phyloP scores from a whole-genome alignment of 208 protist genomes.

The Endotrypanum monterogeii region DNA sequence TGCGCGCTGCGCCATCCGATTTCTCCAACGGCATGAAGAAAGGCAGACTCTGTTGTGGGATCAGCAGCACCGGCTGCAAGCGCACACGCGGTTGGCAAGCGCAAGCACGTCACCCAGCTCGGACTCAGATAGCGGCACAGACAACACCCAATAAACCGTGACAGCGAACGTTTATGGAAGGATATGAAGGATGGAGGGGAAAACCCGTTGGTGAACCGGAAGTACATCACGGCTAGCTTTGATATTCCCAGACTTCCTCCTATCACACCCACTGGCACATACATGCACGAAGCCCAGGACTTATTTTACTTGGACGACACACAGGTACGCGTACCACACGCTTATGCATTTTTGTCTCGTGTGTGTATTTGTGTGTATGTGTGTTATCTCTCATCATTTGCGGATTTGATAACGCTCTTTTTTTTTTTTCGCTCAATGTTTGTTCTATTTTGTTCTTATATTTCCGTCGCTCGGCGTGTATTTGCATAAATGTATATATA shows the following conservation, averaged over 20 bases:
- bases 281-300: background rate
- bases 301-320: background rate
- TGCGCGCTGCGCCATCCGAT: constrained; percentile 71
- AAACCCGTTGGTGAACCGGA: too few relatives aligned
- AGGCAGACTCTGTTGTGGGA: constrained; percentile 57
- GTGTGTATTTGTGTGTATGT: background rate
- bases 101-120: background rate
- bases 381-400: background rate
- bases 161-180: background rate
- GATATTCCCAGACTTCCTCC: background rate
- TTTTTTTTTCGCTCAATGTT: too few relatives aligned
- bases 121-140: background rate
- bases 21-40: constrained; percentile 67
- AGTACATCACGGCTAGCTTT: background rate
- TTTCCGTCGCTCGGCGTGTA: too few relatives aligned
- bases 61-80: constrained; percentile 31
- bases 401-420: too few relatives aligned
- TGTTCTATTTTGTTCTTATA: too few relatives aligned
- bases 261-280: background rate
- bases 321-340: too few relatives aligned
- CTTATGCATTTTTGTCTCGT: background rate
- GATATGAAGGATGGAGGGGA: background rate
- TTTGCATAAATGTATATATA: background rate
- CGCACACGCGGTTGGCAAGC: background rate
- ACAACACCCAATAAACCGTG: background rate